Evolutionary conservation across 345 rosid species (phyloP).

Genomic region (Pelargonium nanum): DNA sequence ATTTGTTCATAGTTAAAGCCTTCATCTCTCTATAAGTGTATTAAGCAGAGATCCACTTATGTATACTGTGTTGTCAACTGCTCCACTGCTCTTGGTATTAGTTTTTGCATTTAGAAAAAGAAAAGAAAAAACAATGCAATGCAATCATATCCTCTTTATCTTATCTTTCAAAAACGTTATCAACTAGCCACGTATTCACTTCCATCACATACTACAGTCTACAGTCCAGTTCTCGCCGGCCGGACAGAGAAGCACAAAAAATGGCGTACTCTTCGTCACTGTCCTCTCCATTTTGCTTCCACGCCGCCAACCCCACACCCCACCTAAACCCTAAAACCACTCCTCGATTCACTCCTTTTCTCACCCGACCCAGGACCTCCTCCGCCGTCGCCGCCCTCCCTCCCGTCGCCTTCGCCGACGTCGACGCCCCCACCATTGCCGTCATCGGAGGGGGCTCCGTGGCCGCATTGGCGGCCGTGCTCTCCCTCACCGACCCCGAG

Average conservation of each 20-base stretch:
- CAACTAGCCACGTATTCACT: background rate
- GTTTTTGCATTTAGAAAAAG: no score
- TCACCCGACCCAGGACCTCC: conserved; percentile 20
- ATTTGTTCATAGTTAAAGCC: no score
- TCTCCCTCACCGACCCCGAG: conserved; percentile 71
- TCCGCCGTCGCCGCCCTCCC: conserved; percentile 36
- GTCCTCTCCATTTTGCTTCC: conserved; percentile 29
- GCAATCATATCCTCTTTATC: no score
- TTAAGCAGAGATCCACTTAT: no score
- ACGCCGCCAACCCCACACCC: conserved; percentile 11
- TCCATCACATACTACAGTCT: background rate
- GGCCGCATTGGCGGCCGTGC: conserved; percentile 76
- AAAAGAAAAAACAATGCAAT: no score
- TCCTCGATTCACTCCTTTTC: conserved; percentile 6
- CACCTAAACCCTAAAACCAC: conserved; percentile 18
- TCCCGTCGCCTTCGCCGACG: conserved; percentile 30
- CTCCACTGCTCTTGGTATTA: no score
- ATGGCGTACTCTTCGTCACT: conserved; percentile 63
- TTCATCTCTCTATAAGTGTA: no score
- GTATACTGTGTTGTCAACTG: no score
- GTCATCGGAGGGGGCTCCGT: conserved; percentile 72
- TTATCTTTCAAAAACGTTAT: no score
- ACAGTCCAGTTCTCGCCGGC: no score
- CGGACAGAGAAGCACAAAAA: background rate
- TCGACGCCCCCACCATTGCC: conserved; percentile 57